Percentiles rank a stretch among this genome's conserved stretches.
Evolutionary conservation across 2,329 filamentous ascomycete species (phyloP).

Genomic region (Diplodia seriata): DNA sequence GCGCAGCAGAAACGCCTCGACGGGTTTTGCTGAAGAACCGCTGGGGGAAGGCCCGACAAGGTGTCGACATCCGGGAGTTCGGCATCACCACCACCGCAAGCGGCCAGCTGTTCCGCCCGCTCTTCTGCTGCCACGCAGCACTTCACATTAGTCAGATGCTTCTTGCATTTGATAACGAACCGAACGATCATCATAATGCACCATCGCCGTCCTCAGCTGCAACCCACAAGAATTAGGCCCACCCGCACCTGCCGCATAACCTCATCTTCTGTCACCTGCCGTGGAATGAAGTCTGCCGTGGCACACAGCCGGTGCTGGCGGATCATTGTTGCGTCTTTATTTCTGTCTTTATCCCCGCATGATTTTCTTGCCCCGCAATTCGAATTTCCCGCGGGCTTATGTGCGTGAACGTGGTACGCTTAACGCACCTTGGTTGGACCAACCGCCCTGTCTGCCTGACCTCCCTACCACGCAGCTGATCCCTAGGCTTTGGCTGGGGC

Average conservation of each 20-base stretch:
- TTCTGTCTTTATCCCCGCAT: too few relatives aligned
- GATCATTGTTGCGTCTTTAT: too few relatives aligned
- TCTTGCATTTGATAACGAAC: too few relatives aligned
- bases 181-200: too few relatives aligned
- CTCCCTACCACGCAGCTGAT: not conserved
- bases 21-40: too few relatives aligned
- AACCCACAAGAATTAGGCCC: too few relatives aligned
- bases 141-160: not conserved
- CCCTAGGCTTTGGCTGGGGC: not conserved
- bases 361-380: not conserved
- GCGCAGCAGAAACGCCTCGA: not conserved
- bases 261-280: too few relatives aligned
- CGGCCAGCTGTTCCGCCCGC: not conserved
- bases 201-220: too few relatives aligned
- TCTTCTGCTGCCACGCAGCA: slow-evolving; percentile 10
- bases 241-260: too few relatives aligned
- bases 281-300: too few relatives aligned
- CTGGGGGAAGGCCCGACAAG: not conserved
- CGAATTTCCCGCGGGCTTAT: not conserved
- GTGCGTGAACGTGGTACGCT: not conserved
- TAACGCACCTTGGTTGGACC: not conserved
- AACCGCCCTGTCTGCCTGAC: not conserved
- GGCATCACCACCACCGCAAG: slow-evolving; percentile 7
- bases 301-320: too few relatives aligned
- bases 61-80: slow-evolving; percentile 1